Evolutionary conservation across 306 rosid species (phyloP).

Genomic region (Lotus japonicus): DNA sequence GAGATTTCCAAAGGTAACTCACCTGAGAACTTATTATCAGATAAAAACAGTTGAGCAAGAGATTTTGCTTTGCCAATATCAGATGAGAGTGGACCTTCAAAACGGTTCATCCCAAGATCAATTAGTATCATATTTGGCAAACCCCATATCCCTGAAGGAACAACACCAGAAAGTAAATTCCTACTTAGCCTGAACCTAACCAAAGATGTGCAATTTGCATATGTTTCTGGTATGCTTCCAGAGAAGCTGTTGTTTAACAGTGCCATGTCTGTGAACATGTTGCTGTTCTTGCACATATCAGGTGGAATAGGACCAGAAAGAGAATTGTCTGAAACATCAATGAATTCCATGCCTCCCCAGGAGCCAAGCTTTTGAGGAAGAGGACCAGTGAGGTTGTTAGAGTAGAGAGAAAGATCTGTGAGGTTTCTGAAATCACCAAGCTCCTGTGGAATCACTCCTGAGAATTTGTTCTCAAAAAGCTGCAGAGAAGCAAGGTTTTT

Average conservation of each 20-base stretch:
- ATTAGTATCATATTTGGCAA: constrained; percentile 42
- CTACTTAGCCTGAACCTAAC: constrained; percentile 41
- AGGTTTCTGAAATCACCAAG: constrained; percentile 55
- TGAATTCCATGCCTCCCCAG: constrained; percentile 33
- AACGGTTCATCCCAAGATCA: constrained; percentile 59
- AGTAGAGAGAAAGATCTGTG: constrained; percentile 43
- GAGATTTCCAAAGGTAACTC: constrained; percentile 53
- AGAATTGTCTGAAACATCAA: constrained; percentile 76
- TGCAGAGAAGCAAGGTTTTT: constrained; percentile 49
- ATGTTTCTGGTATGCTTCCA: constrained; percentile 69
- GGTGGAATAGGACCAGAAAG: constrained; percentile 71
- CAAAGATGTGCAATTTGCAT: constrained; percentile 52
- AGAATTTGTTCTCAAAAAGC: constrained; percentile 46
- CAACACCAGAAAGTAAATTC: constrained; percentile 70
- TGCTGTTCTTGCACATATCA: constrained; percentile 66
- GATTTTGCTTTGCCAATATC: constrained; percentile 60
- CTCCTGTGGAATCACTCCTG: constrained; percentile 63
- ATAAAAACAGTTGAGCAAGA: constrained; percentile 47
- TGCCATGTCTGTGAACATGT: constrained; percentile 27
- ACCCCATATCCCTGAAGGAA: constrained; percentile 78
- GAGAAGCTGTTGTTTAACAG: constrained; percentile 61
- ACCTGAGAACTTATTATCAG: constrained; percentile 57
- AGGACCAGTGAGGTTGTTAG: constrained; percentile 52
- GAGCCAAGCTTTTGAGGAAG: constrained; percentile 81
- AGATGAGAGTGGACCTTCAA: constrained; percentile 66